Base-by-base conservation (phyloP, 2,329 filamentous ascomycete species). In the Fusarium continuum region DNA sequence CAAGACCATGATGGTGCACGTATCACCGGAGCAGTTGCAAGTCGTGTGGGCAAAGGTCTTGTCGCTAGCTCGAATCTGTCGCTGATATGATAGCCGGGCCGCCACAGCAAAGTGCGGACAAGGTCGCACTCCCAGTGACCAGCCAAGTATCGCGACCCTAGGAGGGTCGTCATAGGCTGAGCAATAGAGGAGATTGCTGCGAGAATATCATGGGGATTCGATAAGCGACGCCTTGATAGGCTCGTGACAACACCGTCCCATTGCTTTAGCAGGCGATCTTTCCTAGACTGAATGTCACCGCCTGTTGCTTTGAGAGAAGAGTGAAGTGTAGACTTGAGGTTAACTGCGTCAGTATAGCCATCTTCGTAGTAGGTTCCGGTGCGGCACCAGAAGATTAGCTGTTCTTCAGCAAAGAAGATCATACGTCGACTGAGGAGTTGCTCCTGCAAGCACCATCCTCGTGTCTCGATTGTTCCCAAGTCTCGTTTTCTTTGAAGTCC, bases 361-460 rank as follows among this genome's bases (percentile, higher is more conserved):
- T 62, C 56, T 5, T 62, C 55, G 1, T 26, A 39, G 22, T 45
- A 34, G 25, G 8, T 8, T 2, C 20, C 14, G 7, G 3, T 46
- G 20, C 36, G 49, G 8, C 55, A 61, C 2, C 19, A 6, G 14
- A 62, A 61, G 1, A 36, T 2, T 0, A 62, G 55, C 13, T 62
- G 59, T 6, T 62, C 55, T 1, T 34, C 13, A 2, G 44, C 59
- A 3, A 62, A 61, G 4, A 56, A 17, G 20, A 62, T 31, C 1
- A 28, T 17, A 0, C 59, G 25, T 6, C 59, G 55, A 17, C 59
- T 41, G 1, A 49, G 20, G 2, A 36, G 26, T 11, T 29, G 61
- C 6, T 62, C 58, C 4, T 61, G 58, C n/a, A 53, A 49, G 17
- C 58, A 62, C 58, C 58, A 62, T 0, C 58, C 58, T 1, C 58